These are phyloP conservation scores for Pholiota microspora DNA, from an alignment of 768 basidiomycete species.

Conservation along the genomic window DNA sequence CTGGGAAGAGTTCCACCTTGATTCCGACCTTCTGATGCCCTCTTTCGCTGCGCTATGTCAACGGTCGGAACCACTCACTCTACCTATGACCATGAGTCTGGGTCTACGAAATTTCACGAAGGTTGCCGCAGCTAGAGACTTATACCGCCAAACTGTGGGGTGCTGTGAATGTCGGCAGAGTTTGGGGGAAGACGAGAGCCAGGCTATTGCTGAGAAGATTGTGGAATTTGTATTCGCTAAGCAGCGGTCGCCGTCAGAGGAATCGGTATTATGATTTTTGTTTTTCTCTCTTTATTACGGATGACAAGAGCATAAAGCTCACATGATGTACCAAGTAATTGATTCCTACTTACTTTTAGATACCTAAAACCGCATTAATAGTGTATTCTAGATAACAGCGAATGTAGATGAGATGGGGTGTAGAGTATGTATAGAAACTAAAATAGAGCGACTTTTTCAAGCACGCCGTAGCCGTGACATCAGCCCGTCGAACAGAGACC, in stretches of 20 bases:
- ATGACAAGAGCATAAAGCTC: constrained; percentile 1
- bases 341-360: neutral
- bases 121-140: constrained; percentile 29
- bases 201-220: constrained; percentile 22
- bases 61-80: constrained; percentile 29
- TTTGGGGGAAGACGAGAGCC: constrained; percentile 21
- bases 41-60: constrained; percentile 29
- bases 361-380: constrained; percentile 5
- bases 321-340: neutral
- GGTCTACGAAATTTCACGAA: constrained; percentile 32
- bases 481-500: neutral
- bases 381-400: neutral
- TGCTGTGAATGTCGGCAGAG: constrained; percentile 24
- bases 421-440: neutral
- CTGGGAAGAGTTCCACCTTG: constrained; percentile 33
- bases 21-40: constrained; percentile 26
- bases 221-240: constrained; percentile 18
- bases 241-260: constrained; percentile 1
- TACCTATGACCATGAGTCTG: constrained; percentile 30
- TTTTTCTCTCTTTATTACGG: neutral
- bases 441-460: neutral
- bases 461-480: neutral
- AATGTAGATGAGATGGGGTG: neutral
- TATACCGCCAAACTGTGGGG: constrained; percentile 28
- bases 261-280: constrained; percentile 9